Evolutionary conservation across 1,284 basidiomycete species (phyloP).

Genomic region (Ganoderma leucocontextum): DNA sequence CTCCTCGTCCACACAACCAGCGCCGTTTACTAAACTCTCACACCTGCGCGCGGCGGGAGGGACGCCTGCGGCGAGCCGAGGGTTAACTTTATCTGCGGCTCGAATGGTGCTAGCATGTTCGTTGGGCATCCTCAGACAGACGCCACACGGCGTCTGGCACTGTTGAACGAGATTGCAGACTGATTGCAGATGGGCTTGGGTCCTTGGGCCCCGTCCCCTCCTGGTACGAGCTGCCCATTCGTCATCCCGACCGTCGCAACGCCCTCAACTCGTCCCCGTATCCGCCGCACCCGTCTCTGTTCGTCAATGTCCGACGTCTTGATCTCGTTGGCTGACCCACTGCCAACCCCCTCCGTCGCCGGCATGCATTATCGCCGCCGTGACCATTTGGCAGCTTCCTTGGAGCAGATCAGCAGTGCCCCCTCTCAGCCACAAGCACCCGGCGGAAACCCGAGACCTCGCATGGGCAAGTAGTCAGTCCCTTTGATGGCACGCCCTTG

Average conservation of each 20-base stretch:
- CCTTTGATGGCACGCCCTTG: neutral
- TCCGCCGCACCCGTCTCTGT: neutral
- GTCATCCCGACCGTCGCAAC: neutral
- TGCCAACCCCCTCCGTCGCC: neutral
- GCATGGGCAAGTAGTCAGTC: slow-evolving; percentile 1
- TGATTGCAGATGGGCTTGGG: neutral
- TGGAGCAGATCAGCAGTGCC: neutral
- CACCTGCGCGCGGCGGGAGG: neutral
- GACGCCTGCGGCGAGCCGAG: slow-evolving; percentile 2
- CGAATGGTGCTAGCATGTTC: slow-evolving; percentile 9
- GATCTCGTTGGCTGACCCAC: neutral
- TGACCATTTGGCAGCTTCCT: neutral
- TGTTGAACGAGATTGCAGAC: neutral
- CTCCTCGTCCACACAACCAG: neutral
- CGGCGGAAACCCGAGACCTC: neutral
- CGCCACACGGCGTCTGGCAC: slow-evolving; percentile 2
- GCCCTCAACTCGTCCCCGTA: slow-evolving; percentile 6
- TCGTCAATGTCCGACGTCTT: neutral
- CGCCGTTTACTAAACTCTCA: neutral
- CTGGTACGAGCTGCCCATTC: neutral
- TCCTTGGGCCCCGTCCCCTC: neutral
- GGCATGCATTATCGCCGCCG: neutral
- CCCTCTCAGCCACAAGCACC: slow-evolving; percentile 8
- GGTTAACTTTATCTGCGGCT: slow-evolving; percentile 11
- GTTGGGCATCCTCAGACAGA: slow-evolving; percentile 2